A percentile compares a stretch with the other conserved stretches of the same genome.
Evolutionary conservation across 495 filamentous ascomycete genomes (phyloP).

Genomic region (Opeltia flavorubescens): DNA sequence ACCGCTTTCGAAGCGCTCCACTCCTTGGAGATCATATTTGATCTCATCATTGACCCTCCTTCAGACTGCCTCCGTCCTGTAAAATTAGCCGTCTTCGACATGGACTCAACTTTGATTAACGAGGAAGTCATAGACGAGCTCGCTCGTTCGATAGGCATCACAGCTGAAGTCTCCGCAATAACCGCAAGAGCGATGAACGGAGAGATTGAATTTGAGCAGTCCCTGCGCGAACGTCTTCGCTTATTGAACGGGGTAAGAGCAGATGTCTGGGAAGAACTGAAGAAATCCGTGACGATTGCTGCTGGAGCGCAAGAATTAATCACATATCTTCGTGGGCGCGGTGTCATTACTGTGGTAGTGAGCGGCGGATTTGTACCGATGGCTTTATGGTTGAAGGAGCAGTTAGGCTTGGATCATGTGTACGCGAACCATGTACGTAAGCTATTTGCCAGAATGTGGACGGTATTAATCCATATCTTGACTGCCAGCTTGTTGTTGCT

Average conservation of each 20-base stretch:
- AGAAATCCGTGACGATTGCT: conserved; percentile 59
- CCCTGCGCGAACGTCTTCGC: conserved; percentile 61
- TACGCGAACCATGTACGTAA: conserved; percentile 61
- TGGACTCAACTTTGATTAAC: conserved; percentile 92
- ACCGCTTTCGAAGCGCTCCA: conserved; percentile 53
- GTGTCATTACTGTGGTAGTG: conserved; percentile 74
- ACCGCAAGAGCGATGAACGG: conserved; percentile 91
- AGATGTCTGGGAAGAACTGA: conserved; percentile 68
- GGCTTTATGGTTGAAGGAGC: conserved; percentile 66
- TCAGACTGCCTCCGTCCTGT: conserved; percentile 41
- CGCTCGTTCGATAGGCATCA: conserved; percentile 63
- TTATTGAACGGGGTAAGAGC: conserved; percentile 68
- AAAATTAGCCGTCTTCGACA: conserved; percentile 76
- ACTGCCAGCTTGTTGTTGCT: conserved; percentile 39
- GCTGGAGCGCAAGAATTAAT: conserved; percentile 65
- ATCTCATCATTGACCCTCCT: conserved; percentile 56
- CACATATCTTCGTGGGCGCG: conserved; percentile 53
- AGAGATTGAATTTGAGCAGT: conserved; percentile 82
- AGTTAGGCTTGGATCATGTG: conserved; percentile 74
- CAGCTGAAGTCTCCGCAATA: conserved; percentile 58
- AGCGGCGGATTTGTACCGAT: conserved; percentile 87
- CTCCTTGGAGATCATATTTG: conserved; percentile 69
- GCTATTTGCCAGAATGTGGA: neutral
- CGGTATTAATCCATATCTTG: neutral
- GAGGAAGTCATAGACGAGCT: conserved; percentile 96